A percentile compares a stretch with the other conserved stretches of the same genome.
These are phyloP conservation scores for Plasmodium falciparum DNA, from an alignment of 169 alveolate species.

Conservation along the genomic window DNA sequence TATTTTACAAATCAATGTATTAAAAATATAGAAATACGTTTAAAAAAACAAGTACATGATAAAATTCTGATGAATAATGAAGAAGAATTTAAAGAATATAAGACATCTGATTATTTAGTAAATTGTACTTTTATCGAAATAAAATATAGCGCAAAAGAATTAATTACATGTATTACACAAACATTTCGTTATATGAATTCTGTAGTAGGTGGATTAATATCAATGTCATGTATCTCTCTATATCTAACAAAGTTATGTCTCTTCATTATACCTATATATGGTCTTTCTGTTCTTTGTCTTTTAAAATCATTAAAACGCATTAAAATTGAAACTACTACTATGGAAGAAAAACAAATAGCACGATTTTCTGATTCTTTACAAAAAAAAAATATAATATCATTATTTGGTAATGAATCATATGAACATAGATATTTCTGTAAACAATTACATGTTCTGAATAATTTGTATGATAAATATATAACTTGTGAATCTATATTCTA, in stretches of 20 bases:
- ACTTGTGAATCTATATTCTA: constrained; percentile 50
- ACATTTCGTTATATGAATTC: constrained; percentile 45
- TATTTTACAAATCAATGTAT: constrained; percentile 62
- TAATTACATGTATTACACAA: constrained; percentile 66
- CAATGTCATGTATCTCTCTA: constrained; percentile 39
- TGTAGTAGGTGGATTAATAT: constrained; percentile 47
- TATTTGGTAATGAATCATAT: constrained; percentile 61
- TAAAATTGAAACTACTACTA: constrained; percentile 14
- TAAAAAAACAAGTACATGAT: constrained; percentile 39
- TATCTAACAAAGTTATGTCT: constrained; percentile 54
- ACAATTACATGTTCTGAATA: constrained; percentile 5
- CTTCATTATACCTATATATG: constrained; percentile 44
- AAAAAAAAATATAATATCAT: constrained; percentile 57
- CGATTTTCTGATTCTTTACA: constrained; percentile 58
- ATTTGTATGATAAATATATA: constrained; percentile 24
- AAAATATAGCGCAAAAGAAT: constrained; percentile 33
- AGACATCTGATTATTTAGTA: constrained; percentile 48
- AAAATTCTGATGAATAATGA: constrained; percentile 39
- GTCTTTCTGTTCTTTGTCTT: constrained; percentile 19
- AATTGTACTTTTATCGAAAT: constrained; percentile 59
- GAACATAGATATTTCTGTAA: constrained; percentile 56
- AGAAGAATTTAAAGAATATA: constrained; percentile 28
- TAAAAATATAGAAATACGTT: constrained; percentile 24
- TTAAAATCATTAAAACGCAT: constrained; percentile 37
- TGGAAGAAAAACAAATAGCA: constrained; percentile 75